These are phyloP conservation scores for Rachicladosporium sp. DNA, from an alignment of 2,329 filamentous ascomycete genomes.

Conservation along the genomic window DNA sequence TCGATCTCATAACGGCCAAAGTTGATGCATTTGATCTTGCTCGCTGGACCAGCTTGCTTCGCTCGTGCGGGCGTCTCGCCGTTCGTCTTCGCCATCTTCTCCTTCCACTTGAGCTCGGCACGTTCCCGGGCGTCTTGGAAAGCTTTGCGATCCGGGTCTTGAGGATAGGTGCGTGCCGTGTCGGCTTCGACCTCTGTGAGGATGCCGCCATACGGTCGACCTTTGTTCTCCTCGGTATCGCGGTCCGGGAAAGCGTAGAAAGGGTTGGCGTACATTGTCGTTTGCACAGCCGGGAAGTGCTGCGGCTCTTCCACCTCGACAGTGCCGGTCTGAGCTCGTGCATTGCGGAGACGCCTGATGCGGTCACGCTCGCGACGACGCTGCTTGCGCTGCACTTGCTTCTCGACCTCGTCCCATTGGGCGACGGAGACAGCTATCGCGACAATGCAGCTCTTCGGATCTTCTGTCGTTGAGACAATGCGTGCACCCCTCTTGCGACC, in stretches of 20 bases:
- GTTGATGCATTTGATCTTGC: conserved; percentile 97
- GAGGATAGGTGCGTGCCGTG: conserved; percentile 76
- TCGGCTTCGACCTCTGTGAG: conserved; percentile 81
- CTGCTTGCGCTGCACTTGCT: conserved; percentile 41
- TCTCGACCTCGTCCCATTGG: conserved; percentile 24
- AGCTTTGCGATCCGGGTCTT: conserved; percentile 63
- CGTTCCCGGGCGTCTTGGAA: conserved; percentile 86
- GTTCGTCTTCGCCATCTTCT: conserved; percentile 50
- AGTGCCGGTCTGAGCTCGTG: conserved; percentile 31
- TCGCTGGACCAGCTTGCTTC: conserved; percentile 74
- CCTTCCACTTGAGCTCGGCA: conserved; percentile 84
- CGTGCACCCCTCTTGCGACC: conserved; percentile 25
- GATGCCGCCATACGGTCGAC: conserved; percentile 91
- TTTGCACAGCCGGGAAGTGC: conserved; percentile 48
- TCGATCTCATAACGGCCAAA: conserved; percentile 97
- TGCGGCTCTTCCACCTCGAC: conserved; percentile 28
- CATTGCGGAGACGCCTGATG: conserved; percentile 26
- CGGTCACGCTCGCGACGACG: conserved; percentile 35
- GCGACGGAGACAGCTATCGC: conserved; percentile 27
- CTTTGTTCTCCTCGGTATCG: conserved; percentile 77
- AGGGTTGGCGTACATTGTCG: conserved; percentile 56
- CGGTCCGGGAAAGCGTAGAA: conserved; percentile 85
- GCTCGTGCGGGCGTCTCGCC: conserved; percentile 43
- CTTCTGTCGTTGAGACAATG: conserved; percentile 18
- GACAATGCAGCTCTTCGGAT: conserved; percentile 40